Conservation (phyloP, 495 filamentous ascomycete species). For the Terfezia boudieri region DNA sequence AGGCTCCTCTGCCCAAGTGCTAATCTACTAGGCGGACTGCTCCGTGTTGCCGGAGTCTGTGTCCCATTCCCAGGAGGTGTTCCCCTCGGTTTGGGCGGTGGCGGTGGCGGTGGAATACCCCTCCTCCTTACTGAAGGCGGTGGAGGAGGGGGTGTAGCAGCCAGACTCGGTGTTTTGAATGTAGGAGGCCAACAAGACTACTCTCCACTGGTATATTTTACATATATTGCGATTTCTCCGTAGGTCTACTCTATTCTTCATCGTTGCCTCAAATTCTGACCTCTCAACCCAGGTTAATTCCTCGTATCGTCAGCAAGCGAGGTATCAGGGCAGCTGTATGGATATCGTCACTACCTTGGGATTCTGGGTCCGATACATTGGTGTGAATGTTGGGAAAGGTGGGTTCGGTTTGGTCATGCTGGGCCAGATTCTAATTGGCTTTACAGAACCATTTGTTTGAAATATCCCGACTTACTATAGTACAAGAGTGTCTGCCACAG, state of each 20-base stretch:
- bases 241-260: background rate
- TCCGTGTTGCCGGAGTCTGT: too few relatives aligned
- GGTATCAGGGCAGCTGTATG: slow-evolving; percentile 63
- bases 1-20: slow-evolving; percentile 60
- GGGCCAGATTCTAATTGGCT: slow-evolving; percentile 78
- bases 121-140: slow-evolving; percentile 35
- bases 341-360: slow-evolving; percentile 41
- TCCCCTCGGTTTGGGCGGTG: too few relatives aligned
- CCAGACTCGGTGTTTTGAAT: slow-evolving; percentile 22
- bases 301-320: slow-evolving; percentile 58
- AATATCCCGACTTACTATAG: slow-evolving; percentile 77
- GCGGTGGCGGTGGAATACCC: too few relatives aligned
- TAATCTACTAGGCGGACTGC: slow-evolving; percentile 34
- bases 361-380: slow-evolving; percentile 85
- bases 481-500: slow-evolving; percentile 73
- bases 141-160: too few relatives aligned
- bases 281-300: slow-evolving; percentile 28
- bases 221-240: slow-evolving; percentile 38
- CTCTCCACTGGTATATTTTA: slow-evolving; percentile 68
- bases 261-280: background rate
- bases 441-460: slow-evolving; percentile 82
- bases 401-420: slow-evolving; percentile 62
- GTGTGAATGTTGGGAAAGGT: slow-evolving; percentile 38
- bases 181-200: slow-evolving; percentile 92
- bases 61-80: too few relatives aligned